Percentiles rank a stretch among this genome's conserved stretches.
These are phyloP conservation scores for Candida ipomoeae DNA, from an alignment of 805 yeast species.

Conservation along the genomic window DNA sequence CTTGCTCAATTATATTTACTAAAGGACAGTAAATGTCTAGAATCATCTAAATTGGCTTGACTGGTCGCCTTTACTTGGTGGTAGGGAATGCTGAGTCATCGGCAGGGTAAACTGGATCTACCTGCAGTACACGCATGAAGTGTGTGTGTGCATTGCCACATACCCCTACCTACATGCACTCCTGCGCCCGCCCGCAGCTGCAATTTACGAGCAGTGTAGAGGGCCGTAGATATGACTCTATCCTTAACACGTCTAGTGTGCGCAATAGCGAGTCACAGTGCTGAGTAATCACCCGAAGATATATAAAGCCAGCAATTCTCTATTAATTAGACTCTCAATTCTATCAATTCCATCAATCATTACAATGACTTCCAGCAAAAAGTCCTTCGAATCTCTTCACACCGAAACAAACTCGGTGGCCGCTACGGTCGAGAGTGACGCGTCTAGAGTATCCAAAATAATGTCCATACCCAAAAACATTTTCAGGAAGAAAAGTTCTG, in stretches of 20 bases:
- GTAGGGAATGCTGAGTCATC: not conserved
- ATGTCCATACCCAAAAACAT: not conserved
- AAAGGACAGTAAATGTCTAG: no score
- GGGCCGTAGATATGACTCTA: not conserved
- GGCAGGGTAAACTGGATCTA: not conserved
- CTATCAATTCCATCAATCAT: no score
- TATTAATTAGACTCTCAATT: not conserved
- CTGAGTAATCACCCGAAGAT: not conserved
- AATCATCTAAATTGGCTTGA: no score
- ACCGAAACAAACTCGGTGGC: slow-evolving; percentile 7
- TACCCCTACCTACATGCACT: not conserved
- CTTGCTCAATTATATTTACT: no score
- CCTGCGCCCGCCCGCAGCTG: not conserved
- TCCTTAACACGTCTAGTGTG: not conserved
- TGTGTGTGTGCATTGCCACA: not conserved
- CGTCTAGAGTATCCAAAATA: slow-evolving; percentile 1
- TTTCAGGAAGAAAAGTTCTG: not conserved
- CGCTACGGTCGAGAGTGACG: slow-evolving; percentile 4
- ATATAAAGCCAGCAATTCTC: not conserved
- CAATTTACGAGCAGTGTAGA: not conserved
- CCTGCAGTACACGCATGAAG: not conserved
- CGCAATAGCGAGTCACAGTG: not conserved
- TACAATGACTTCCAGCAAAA: slow-evolving; percentile 7
- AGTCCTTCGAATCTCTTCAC: slow-evolving; percentile 9
- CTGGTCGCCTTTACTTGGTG: not conserved